These are phyloP conservation scores for Citrus glauca DNA, from an alignment of 345 rosid species.

Conservation along the genomic window DNA sequence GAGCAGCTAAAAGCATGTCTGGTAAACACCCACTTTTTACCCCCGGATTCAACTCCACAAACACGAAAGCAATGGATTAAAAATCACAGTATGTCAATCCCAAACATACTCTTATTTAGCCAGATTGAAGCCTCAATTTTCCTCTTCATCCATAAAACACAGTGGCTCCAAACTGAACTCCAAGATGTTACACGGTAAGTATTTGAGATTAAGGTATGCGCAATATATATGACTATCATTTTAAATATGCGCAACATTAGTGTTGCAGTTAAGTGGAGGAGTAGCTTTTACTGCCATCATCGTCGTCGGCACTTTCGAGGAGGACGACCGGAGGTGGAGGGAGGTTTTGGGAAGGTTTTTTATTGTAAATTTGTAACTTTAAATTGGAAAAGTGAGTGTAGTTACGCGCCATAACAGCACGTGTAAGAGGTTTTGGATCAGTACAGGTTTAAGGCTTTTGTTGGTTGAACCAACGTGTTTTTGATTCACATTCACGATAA, in stretches of 20 bases:
- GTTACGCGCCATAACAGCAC: background rate
- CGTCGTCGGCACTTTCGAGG: slow-evolving; percentile 17
- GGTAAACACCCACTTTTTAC: too few relatives aligned
- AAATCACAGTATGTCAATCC: too few relatives aligned
- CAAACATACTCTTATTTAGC: too few relatives aligned
- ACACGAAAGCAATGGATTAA: too few relatives aligned
- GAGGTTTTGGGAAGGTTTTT: background rate
- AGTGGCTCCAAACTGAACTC: too few relatives aligned
- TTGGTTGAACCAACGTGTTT: too few relatives aligned
- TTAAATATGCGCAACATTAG: background rate
- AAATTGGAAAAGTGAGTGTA: background rate
- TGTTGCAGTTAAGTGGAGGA: background rate
- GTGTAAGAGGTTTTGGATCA: background rate
- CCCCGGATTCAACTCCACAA: too few relatives aligned
- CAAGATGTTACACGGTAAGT: background rate
- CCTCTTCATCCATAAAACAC: too few relatives aligned
- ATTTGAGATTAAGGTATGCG: background rate
- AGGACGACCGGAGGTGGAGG: background rate
- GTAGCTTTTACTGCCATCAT: slow-evolving; percentile 18
- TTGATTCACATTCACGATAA: too few relatives aligned
- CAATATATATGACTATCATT: too few relatives aligned
- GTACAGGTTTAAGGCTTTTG: background rate
- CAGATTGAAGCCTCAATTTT: too few relatives aligned
- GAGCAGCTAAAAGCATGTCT: too few relatives aligned
- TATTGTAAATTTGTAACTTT: background rate